Evolutionary conservation across 441 rosid species (phyloP), one percentile per base, ranked within the genome.

Genomic region (Eutrema salsugineum): DNA sequence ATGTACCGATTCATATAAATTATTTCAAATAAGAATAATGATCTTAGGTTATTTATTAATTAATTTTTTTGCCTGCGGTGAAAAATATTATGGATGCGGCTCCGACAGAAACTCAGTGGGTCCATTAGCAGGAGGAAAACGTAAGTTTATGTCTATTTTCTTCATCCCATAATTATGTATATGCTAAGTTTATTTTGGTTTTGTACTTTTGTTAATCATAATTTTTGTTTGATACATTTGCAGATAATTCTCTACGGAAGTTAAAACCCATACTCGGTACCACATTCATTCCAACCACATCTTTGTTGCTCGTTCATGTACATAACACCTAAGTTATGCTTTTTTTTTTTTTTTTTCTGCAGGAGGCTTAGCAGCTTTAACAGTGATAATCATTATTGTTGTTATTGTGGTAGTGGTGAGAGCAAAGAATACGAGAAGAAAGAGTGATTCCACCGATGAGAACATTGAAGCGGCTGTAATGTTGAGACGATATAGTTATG

Each of bases 401-500:
- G 24, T 3, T 46, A 11, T 43, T 46, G 36, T 14, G 11, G 24
- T 56, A 22, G 5, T 56, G 10, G 15, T 57, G 72, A 68, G 46
- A 56, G 55, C 24, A 6, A 56, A 42, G n/a, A 17, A 22, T 3
- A 15, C 5, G 8, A 32, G 3, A 11, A 58, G 40, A 55, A 54
- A 42, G 43, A 67, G 42, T 2, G 19, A 22, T 39, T 14, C 17
- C 0, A 62, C 12, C 11, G 28, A 49, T 3, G 30, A 73, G 16
- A 73, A 65, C 38, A 11, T 66, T 42, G 72, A 73, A 50, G 73
- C 72, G 12, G 66, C 5, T 66, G 62, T 66, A 11, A 58, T 50
- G 72, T 51, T 67, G 68, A 66, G 12, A 66, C 8, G 68, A 14
- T 73, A 73, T 58, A 73, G 68, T 48, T 73, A n/a, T 30, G 47